These are phyloP conservation scores for Penicillium diatomitis DNA, from an alignment of 495 filamentous ascomycete genomes.

Conservation along the genomic window DNA sequence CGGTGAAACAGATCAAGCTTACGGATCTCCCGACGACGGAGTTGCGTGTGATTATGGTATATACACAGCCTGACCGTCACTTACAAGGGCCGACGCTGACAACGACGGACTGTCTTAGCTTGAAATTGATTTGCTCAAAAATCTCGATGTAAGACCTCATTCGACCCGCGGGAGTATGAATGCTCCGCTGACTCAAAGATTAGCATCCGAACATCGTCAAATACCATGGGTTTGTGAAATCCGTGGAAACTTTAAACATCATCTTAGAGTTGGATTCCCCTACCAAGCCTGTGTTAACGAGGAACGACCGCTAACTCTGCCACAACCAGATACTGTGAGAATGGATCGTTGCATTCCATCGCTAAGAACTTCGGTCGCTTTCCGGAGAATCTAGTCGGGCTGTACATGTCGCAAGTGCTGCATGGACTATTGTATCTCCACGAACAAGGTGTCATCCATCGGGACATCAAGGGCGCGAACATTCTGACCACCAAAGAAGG, in stretches of 20 bases:
- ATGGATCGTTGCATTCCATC: slow-evolving; percentile 94
- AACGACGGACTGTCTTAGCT: slow-evolving; percentile 44
- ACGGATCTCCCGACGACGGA: slow-evolving; percentile 89
- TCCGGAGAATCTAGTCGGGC: slow-evolving; percentile 88
- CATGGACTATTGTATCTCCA: slow-evolving; percentile 93
- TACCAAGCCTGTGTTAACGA: background rate
- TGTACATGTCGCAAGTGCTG: slow-evolving; percentile 98
- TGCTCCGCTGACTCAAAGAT: slow-evolving; percentile 13
- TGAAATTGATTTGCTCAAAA: slow-evolving; percentile 97
- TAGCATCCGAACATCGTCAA: slow-evolving; percentile 98
- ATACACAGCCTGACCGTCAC: background rate
- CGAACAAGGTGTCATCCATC: slow-evolving; percentile 98
- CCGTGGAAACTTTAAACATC: slow-evolving; percentile 83
- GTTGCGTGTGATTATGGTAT: slow-evolving; percentile 86
- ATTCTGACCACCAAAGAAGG: slow-evolving; percentile 98
- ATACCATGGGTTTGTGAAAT: slow-evolving; percentile 95
- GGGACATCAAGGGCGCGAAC: slow-evolving; percentile 98
- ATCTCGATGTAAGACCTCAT: slow-evolving; percentile 63
- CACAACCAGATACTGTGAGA: slow-evolving; percentile 74
- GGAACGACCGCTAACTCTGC: slow-evolving; percentile 2
- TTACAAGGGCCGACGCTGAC: slow-evolving; percentile 8
- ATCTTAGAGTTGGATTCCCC: slow-evolving; percentile 71
- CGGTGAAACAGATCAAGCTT: slow-evolving; percentile 91
- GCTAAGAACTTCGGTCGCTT: slow-evolving; percentile 99
- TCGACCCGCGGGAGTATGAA: background rate